Evolutionary conservation across 2,329 filamentous ascomycete genomes (phyloP).

Genomic region (Lecanicillium sp.): DNA sequence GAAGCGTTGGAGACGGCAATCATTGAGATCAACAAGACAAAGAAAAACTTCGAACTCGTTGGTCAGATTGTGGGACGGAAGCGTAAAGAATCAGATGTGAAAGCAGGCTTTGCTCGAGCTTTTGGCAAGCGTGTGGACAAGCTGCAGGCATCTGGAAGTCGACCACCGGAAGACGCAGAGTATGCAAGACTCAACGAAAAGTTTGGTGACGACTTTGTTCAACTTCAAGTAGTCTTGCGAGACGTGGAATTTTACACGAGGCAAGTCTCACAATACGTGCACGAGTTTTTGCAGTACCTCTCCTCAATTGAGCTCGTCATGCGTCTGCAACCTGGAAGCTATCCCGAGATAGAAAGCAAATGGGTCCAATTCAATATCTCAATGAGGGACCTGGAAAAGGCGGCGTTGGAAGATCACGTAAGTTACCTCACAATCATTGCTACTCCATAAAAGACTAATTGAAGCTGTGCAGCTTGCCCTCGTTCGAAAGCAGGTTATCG

Average conservation of each 20-base stretch:
- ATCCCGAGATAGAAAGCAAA: slow-evolving; percentile 84
- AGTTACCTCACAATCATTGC: slow-evolving; percentile 24
- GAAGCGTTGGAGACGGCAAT: slow-evolving; percentile 56
- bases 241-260: slow-evolving; percentile 91
- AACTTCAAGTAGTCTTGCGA: slow-evolving; percentile 82
- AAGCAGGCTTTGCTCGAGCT: slow-evolving; percentile 76
- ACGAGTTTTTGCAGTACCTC: slow-evolving; percentile 73
- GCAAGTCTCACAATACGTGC: slow-evolving; percentile 72
- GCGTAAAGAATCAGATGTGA: slow-evolving; percentile 81
- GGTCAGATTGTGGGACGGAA: slow-evolving; percentile 81
- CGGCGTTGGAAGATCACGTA: slow-evolving; percentile 79
- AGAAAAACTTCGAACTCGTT: slow-evolving; percentile 89
- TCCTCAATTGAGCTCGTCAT: slow-evolving; percentile 79
- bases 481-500: slow-evolving; percentile 75
- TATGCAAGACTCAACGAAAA: slow-evolving; percentile 77
- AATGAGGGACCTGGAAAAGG: slow-evolving; percentile 76
- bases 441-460: neutral
- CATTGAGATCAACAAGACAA: slow-evolving; percentile 87
- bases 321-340: slow-evolving; percentile 59
- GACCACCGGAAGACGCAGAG: slow-evolving; percentile 67
- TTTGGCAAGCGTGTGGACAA: slow-evolving; percentile 88
- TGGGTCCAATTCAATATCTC: slow-evolving; percentile 88
- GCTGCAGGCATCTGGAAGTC: slow-evolving; percentile 55
- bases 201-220: slow-evolving; percentile 87
- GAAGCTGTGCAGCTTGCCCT: slow-evolving; percentile 40